Evolutionary conservation across 495 filamentous ascomycete genomes (phyloP), one percentile per base, ranked within the genome.

Genomic region (Parachaetomium inaequale): DNA sequence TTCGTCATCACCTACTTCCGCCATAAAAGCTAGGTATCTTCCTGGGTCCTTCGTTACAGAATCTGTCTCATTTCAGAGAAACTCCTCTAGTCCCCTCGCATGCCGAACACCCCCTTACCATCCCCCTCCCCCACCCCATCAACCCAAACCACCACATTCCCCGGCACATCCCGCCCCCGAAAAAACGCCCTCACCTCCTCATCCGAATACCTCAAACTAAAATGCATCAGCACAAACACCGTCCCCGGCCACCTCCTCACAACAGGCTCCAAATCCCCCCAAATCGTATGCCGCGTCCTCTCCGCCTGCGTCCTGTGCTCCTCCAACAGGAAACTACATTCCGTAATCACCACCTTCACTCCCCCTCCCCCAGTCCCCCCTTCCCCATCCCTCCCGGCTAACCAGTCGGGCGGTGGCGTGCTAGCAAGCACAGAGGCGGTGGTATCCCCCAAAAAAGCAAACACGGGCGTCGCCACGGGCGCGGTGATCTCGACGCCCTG

Each of bases 401-500:
- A 40, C 66, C 68, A 71, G 21, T 34, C 51, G 10, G 68, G 68
- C 7, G 32, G 70, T 2, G 55, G 53, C 3, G 61, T n/a, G n/a
- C n/a, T n/a, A n/a, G n/a, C 65, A 6, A 74, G 67, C 51, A 65
- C 63, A 7, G 40, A 19, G n/a, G 70, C 56, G 4, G 74, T 75
- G 2, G 69, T 72, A 65, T 77, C 75, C 19, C 75, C 75, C 21
- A 77, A 54, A 23, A 77, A 77, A 15, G 72, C 73, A 55, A 77
- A 76, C 1, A 77, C 67, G 59, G 73, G 69, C 19, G 58, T 61
- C 2, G 68, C 61, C 7, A 66, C 63, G 14, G 67, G 63, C 1
- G 42, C 67, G 11, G 75, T 77, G 29, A 77, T 56, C 2, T 56
- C 55, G 0, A 56, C 46, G 0, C 68, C 68, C 15, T 53, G 3